A percentile compares a stretch with the other conserved stretches of the same genome.
Conservation (phyloP, 2,329 filamentous ascomycete species). For the Ciborinia camelliae region DNA sequence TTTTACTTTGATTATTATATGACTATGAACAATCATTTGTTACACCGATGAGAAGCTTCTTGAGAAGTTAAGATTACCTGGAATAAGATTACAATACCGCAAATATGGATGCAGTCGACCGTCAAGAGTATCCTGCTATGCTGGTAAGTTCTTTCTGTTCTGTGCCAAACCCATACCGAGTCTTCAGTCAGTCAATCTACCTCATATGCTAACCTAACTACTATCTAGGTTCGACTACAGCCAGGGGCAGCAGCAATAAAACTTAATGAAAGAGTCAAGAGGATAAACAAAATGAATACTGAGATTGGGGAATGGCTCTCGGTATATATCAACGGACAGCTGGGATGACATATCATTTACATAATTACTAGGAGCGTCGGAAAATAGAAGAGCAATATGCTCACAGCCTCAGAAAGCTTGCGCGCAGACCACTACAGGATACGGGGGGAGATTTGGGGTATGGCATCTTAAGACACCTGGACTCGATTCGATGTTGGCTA, state of each 20-base stretch:
- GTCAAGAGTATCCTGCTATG: conserved; percentile 89
- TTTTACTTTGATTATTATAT: conserved; percentile 16
- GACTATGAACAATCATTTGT: conserved; percentile 35
- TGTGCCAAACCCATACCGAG: conserved; percentile 24
- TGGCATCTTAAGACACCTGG: conserved; percentile 32
- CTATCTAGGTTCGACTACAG: conserved; percentile 68
- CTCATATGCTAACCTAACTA: not conserved
- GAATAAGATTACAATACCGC: conserved; percentile 17
- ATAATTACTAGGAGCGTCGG: conserved; percentile 71
- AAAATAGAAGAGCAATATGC: conserved; percentile 90
- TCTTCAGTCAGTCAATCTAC: conserved; percentile 26
- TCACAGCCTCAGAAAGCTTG: conserved; percentile 74
- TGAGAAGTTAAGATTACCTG: conserved; percentile 4
- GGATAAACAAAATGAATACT: conserved; percentile 79
- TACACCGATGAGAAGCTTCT: conserved; percentile 24
- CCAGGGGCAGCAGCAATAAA: conserved; percentile 77
- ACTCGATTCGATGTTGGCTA: not conserved
- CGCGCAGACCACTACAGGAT: conserved; percentile 70
- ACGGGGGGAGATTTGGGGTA: conserved; percentile 83
- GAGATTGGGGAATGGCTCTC: conserved; percentile 97
- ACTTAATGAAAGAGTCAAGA: conserved; percentile 81
- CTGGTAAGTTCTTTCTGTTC: conserved; percentile 61
- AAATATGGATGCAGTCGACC: conserved; percentile 71
- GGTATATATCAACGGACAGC: conserved; percentile 49
- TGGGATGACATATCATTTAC: conserved; percentile 27